phyloP scores from a whole-genome alignment of 768 basidiomycete genomes.

The Serendipita vermifera region DNA sequence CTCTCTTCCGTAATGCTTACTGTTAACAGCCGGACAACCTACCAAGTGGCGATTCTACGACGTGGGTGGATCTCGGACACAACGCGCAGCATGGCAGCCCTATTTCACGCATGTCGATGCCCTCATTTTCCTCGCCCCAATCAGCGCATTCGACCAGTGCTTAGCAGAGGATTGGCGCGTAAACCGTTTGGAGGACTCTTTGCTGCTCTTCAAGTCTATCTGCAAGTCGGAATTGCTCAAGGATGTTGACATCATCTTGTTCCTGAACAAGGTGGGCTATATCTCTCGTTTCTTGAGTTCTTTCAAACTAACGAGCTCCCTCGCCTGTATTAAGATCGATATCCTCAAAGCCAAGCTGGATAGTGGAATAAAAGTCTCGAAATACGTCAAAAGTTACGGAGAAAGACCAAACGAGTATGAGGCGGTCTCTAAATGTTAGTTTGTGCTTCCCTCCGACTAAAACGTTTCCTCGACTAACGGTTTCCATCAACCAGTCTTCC shows the following conservation, averaged over 20 bases:
- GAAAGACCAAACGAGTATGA: slow-evolving; percentile 58
- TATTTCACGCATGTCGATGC: slow-evolving; percentile 71
- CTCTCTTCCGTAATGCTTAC: not conserved
- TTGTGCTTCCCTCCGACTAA: not conserved
- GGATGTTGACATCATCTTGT: slow-evolving; percentile 60
- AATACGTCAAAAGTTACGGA: slow-evolving; percentile 61
- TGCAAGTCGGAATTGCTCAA: slow-evolving; percentile 59
- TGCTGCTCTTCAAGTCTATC: slow-evolving; percentile 60
- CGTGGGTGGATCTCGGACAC: slow-evolving; percentile 62
- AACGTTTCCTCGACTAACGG: not conserved
- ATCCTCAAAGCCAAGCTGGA: slow-evolving; percentile 53
- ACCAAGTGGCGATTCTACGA: slow-evolving; percentile 76
- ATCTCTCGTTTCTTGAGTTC: slow-evolving; percentile 45
- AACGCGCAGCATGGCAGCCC: slow-evolving; percentile 76
- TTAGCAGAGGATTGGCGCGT: slow-evolving; percentile 57
- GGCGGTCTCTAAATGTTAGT: slow-evolving; percentile 49
- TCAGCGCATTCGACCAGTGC: slow-evolving; percentile 61
- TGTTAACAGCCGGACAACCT: slow-evolving; percentile 35
- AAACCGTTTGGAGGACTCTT: slow-evolving; percentile 66
- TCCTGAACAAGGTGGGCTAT: slow-evolving; percentile 64
- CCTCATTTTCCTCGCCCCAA: slow-evolving; percentile 63
- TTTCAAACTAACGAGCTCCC: not conserved
- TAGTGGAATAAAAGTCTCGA: slow-evolving; percentile 47
- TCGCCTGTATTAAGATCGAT: slow-evolving; percentile 30
- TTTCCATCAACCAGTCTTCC: slow-evolving; percentile 52